These are phyloP conservation scores for Artomyces pyxidatus DNA, from an alignment of 768 basidiomycete genomes.

Conservation along the genomic window DNA sequence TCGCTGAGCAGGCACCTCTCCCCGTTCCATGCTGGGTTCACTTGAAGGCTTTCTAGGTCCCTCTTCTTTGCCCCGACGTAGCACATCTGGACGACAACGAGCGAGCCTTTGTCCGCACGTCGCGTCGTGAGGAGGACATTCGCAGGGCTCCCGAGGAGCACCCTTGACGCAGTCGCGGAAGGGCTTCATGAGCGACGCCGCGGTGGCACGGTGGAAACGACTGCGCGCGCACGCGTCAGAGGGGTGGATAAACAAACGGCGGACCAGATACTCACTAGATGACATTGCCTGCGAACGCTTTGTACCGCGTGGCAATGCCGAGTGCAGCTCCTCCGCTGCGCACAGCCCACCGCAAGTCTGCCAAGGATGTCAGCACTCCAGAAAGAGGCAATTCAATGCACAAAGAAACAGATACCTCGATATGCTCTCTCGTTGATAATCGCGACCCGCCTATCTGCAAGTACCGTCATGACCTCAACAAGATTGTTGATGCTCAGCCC, in stretches of 20 bases:
- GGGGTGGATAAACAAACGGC: neutral
- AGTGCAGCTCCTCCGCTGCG: slow-evolving; percentile 79
- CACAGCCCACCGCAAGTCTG: slow-evolving; percentile 85
- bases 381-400: no score
- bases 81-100: slow-evolving; percentile 89
- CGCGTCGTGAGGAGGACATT: slow-evolving; percentile 89
- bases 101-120: slow-evolving; percentile 72
- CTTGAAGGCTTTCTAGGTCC: slow-evolving; percentile 68
- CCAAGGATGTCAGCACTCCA: slow-evolving; percentile 8
- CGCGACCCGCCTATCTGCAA: slow-evolving; percentile 83
- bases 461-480: slow-evolving; percentile 86
- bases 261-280: slow-evolving; percentile 57
- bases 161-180: slow-evolving; percentile 91
- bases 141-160: slow-evolving; percentile 79
- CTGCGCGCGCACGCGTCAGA: slow-evolving; percentile 30
- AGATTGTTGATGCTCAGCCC: slow-evolving; percentile 87
- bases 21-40: slow-evolving; percentile 86
- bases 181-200: slow-evolving; percentile 82
- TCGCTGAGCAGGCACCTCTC: slow-evolving; percentile 83
- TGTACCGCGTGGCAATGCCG: slow-evolving; percentile 84
- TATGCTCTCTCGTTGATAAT: slow-evolving; percentile 65
- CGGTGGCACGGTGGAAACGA: slow-evolving; percentile 81
- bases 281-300: slow-evolving; percentile 86
- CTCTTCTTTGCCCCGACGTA: slow-evolving; percentile 71
- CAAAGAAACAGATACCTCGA: slow-evolving; percentile 53